Evolutionary conservation across 768 basidiomycete genomes (phyloP).

Genomic region (Lyophyllum decastes): DNA sequence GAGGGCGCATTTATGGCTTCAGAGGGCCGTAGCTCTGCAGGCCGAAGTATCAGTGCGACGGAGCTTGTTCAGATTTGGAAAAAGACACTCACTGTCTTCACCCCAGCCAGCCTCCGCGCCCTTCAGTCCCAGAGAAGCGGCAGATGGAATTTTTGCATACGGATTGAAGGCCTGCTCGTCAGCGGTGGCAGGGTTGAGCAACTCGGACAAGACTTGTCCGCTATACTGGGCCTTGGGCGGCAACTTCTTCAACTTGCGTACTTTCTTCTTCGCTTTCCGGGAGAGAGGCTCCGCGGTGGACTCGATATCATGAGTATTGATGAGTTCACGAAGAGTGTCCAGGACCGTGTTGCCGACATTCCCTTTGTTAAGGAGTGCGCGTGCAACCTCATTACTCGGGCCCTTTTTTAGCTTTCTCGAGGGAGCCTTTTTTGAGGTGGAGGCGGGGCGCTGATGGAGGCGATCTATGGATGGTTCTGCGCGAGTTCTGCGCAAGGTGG

Average conservation of each 20-base stretch:
- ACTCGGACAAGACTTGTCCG: neutral
- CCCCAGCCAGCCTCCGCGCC: slow-evolving; percentile 19
- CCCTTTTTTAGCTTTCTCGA: neutral
- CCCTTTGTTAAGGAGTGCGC: neutral
- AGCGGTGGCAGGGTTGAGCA: neutral
- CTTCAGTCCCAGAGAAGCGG: neutral
- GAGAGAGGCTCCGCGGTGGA: neutral
- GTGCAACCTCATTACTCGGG: neutral
- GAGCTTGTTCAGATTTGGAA: neutral
- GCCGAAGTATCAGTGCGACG: neutral
- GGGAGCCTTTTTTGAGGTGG: neutral
- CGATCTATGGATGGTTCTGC: neutral
- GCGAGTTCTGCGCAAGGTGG: neutral
- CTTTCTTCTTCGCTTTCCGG: neutral
- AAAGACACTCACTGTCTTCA: slow-evolving; percentile 19
- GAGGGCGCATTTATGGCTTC: neutral
- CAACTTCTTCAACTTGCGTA: neutral
- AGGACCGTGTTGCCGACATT: neutral
- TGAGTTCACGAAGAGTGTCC: neutral
- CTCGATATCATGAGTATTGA: neutral
- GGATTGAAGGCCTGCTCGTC: neutral
- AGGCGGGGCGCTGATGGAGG: neutral
- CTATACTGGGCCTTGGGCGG: neutral
- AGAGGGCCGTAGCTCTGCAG: neutral
- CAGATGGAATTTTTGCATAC: neutral